Evolutionary conservation across 352 stramenopile species (phyloP).

Genomic region (Hyaloperonospora brassicae): DNA sequence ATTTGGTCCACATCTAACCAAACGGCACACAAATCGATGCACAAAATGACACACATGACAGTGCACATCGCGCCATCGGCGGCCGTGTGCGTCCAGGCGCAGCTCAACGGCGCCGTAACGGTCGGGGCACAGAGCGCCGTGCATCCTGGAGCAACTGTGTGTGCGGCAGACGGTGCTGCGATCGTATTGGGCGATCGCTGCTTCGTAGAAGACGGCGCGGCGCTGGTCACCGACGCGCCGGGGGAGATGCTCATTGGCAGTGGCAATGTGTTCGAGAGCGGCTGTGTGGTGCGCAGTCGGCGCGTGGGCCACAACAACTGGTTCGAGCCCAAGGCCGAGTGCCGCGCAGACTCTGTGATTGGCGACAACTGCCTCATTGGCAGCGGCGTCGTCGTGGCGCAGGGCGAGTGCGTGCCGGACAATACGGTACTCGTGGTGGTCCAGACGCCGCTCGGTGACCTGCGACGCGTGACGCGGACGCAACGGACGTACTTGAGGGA

Average conservation of each 20-base stretch:
- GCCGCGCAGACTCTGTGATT: slow-evolving; percentile 47
- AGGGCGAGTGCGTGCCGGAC: slow-evolving; percentile 53
- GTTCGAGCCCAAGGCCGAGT: slow-evolving; percentile 65
- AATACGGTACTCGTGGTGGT: slow-evolving; percentile 69
- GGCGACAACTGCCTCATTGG: slow-evolving; percentile 78
- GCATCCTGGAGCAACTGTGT: slow-evolving; percentile 38
- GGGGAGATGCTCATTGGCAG: slow-evolving; percentile 46
- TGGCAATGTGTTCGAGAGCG: slow-evolving; percentile 75
- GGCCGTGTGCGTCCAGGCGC: slow-evolving; percentile 44
- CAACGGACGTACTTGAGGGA: slow-evolving; percentile 66
- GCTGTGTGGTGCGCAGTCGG: slow-evolving; percentile 50
- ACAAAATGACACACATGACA: too few relatives aligned
- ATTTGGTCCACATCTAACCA: too few relatives aligned
- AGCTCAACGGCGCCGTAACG: slow-evolving; percentile 33
- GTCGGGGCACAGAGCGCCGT: slow-evolving; percentile 40
- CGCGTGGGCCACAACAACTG: slow-evolving; percentile 59
- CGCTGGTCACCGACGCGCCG: slow-evolving; percentile 24
- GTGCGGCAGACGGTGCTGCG: slow-evolving; percentile 21
- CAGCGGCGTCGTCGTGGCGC: slow-evolving; percentile 64
- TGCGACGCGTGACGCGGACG: slow-evolving; percentile 35
- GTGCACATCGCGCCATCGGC: slow-evolving; percentile 25
- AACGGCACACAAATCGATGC: too few relatives aligned
- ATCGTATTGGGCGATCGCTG: slow-evolving; percentile 61
- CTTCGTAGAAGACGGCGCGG: slow-evolving; percentile 58
- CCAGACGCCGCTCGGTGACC: slow-evolving; percentile 21